Conservation (phyloP, 768 basidiomycete species). For the Strobilomyces dryophilus region DNA sequence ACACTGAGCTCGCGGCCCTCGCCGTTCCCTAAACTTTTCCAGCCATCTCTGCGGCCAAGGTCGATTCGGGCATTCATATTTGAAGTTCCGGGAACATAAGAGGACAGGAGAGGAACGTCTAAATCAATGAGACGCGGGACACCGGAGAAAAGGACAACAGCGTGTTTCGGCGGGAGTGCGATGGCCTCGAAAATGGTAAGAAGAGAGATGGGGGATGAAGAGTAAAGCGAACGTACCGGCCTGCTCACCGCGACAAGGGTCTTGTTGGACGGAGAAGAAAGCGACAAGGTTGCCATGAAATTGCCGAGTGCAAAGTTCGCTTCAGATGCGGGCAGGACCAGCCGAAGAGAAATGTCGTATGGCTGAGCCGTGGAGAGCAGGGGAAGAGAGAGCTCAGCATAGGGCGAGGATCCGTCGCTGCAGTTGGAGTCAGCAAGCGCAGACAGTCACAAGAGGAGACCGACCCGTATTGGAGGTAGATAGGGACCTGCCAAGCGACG, state of each 20-base stretch:
- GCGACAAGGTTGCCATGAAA: slow-evolving; percentile 71
- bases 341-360: slow-evolving; percentile 70
- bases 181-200: slow-evolving; percentile 47
- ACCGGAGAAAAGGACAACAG: slow-evolving; percentile 34
- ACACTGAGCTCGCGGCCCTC: slow-evolving; percentile 73
- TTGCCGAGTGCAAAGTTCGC: slow-evolving; percentile 75
- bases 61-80: slow-evolving; percentile 57
- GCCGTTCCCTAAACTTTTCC: slow-evolving; percentile 66
- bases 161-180: slow-evolving; percentile 38
- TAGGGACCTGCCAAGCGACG: slow-evolving; percentile 61
- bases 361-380: slow-evolving; percentile 54
- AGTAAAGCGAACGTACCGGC: slow-evolving; percentile 47
- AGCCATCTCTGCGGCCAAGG: slow-evolving; percentile 69
- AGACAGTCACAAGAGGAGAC: slow-evolving; percentile 17
- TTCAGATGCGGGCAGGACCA: slow-evolving; percentile 61
- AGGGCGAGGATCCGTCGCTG: slow-evolving; percentile 64
- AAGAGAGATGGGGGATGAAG: not conserved
- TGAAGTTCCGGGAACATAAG: slow-evolving; percentile 47
- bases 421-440: slow-evolving; percentile 2
- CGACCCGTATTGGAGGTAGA: slow-evolving; percentile 81
- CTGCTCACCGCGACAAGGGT: slow-evolving; percentile 58
- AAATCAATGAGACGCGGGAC: slow-evolving; percentile 42
- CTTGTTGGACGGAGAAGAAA: slow-evolving; percentile 57
- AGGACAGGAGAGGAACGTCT: slow-evolving; percentile 53
- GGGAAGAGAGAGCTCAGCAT: slow-evolving; percentile 53